Base-by-base conservation (phyloP, 1,139 yeast genomes). In the Yamadazyma siamensis region DNA sequence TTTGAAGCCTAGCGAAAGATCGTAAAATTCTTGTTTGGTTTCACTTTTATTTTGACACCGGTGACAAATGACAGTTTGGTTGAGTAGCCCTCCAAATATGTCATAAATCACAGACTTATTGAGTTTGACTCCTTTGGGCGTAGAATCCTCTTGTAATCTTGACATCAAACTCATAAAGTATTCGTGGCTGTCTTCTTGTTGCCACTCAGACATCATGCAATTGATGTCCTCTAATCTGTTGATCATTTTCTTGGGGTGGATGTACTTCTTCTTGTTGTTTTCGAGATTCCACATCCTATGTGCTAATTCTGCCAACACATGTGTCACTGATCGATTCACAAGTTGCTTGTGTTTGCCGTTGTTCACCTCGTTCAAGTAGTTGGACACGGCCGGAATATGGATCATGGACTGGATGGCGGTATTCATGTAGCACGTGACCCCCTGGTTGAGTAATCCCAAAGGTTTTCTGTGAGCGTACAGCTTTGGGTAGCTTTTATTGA, bases 141-240 rank as follows among this genome's bases (percentile, higher is more conserved):
- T 88, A 6, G 87, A 74, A 52, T 89, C 96, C 54, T 89, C 96
- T 57, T 89, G 97, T 35, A 89, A 61, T 34, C 96, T 64, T 7
- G 94, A 80, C 70, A 89, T 71, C 39, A 89, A 64, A 12, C 95
- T 84, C 96, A 89, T 88, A 54, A 80, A 86, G 58, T 89, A 91
- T 57, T 91, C 99, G 56, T 91, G 99, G 1, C 96, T 84, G 56
- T 91, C 99, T 58, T 91, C 97, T 56, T 91, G 98, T 56, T 87
- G 89, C 95, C 95, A 88, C 53, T 81, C 91, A 23, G 89, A 80
- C 95, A 89, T 87, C 94, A 86, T 83, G 52, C 95, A 87, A 56
- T 89, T 89, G 47, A 89, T 87, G 46, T 87, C 95, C 31, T 76
- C 85, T 35, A 89, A 63, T 40, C 91, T 68, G 32, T 71, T 69